Conservation (phyloP, 1,284 basidiomycete genomes). For the Cutaneotrichosporon sp. region DNA sequence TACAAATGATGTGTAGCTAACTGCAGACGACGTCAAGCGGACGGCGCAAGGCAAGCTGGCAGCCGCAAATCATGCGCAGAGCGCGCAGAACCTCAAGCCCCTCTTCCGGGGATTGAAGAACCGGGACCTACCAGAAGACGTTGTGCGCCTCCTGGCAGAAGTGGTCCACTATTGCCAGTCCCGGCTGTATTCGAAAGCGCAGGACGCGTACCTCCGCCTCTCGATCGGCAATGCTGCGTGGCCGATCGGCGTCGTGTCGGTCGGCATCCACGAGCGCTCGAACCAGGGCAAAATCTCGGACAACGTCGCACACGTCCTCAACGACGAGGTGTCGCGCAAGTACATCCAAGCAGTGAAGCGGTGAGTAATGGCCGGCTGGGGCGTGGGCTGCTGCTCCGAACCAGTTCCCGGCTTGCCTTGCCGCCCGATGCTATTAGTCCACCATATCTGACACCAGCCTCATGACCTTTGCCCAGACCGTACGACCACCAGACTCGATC, state of each 20-base stretch:
- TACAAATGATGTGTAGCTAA: background rate
- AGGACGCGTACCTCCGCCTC: constrained; percentile 93
- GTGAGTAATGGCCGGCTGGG: constrained; percentile 54
- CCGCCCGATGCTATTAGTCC: background rate
- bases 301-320: constrained; percentile 95
- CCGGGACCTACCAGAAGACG: constrained; percentile 75
- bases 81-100: constrained; percentile 94
- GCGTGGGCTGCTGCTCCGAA: no score
- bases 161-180: constrained; percentile 96
- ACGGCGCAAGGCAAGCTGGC: constrained; percentile 90
- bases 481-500: constrained; percentile 85
- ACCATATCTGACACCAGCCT: constrained; percentile 58
- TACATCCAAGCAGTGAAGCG: constrained; percentile 98
- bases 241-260: constrained; percentile 99
- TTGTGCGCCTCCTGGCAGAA: constrained; percentile 85
- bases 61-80: constrained; percentile 91
- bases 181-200: constrained; percentile 89
- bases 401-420: no score
- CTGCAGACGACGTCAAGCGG: constrained; percentile 64
- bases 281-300: constrained; percentile 96
- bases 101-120: constrained; percentile 86
- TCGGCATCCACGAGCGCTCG: constrained; percentile 97
- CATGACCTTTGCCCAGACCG: constrained; percentile 90
- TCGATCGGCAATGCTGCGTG: constrained; percentile 98
- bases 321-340: constrained; percentile 97